Percentiles rank a stretch among this genome's conserved stretches.
Evolutionary conservation across 2,329 filamentous ascomycete genomes (phyloP).

Genomic region (Eurotiales sp.): DNA sequence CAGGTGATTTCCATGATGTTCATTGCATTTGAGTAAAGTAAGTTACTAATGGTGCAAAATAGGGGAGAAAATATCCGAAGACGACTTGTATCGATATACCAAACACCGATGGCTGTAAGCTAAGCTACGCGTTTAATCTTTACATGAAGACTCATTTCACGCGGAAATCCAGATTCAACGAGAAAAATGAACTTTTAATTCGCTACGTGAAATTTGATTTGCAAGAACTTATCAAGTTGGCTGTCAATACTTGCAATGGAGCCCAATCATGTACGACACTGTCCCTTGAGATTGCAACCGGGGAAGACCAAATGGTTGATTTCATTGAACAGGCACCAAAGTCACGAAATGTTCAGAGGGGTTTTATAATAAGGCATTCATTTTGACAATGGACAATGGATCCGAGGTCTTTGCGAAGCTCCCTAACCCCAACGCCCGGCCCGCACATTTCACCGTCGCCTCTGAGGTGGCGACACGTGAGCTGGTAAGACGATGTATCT

Average conservation of each 20-base stretch:
- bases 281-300: no score
- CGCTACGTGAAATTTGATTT: slow-evolving; percentile 20
- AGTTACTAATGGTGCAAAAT: not conserved
- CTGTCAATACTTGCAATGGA: slow-evolving; percentile 7
- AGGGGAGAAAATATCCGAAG: slow-evolving; percentile 6
- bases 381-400: slow-evolving; percentile 20
- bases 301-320: no score
- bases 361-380: slow-evolving; percentile 20
- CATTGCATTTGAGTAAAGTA: not conserved
- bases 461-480: slow-evolving; percentile 22
- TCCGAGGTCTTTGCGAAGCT: slow-evolving; percentile 20
- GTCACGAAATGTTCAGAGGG: slow-evolving; percentile 20
- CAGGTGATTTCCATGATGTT: not conserved
- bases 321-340: slow-evolving; percentile 11
- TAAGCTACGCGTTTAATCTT: not conserved
- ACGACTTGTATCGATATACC: slow-evolving; percentile 18
- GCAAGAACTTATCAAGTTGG: slow-evolving; percentile 15
- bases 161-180: slow-evolving; percentile 12
- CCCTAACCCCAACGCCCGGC: slow-evolving; percentile 21
- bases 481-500: slow-evolving; percentile 18
- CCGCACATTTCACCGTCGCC: slow-evolving; percentile 17
- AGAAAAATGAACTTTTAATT: slow-evolving; percentile 18
- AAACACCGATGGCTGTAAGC: slow-evolving; percentile 19
- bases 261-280: not conserved
- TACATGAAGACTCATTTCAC: not conserved